phyloP scores from a whole-genome alignment of 768 basidiomycete genomes.

The Suillus luteus region DNA sequence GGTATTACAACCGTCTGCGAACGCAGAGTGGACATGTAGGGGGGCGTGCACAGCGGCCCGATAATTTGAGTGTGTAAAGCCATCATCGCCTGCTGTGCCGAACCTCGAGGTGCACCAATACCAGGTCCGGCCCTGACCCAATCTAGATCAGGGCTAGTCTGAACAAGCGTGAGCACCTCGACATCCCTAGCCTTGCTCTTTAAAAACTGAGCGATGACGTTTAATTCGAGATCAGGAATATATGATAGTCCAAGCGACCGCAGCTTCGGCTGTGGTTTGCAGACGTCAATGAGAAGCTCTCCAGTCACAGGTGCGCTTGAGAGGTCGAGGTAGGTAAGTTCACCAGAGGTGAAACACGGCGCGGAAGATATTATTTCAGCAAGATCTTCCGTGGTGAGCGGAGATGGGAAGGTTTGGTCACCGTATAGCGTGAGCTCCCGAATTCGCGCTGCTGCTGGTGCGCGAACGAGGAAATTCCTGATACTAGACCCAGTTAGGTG shows the following conservation, averaged over 20 bases:
- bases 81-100: conserved; percentile 69
- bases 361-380: conserved; percentile 65
- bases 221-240: conserved; percentile 70
- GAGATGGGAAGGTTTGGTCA: conserved; percentile 79
- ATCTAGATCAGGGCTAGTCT: conserved; percentile 76
- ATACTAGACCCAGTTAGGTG: conserved; percentile 81
- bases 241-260: conserved; percentile 91
- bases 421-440: conserved; percentile 88
- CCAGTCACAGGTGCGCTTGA: conserved; percentile 78
- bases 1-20: conserved; percentile 32
- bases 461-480: conserved; percentile 67
- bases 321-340: conserved; percentile 85
- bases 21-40: conserved; percentile 63
- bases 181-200: conserved; percentile 67
- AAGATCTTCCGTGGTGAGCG: conserved; percentile 69
- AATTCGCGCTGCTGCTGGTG: conserved; percentile 61
- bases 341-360: conserved; percentile 76
- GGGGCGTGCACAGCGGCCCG: conserved; percentile 76
- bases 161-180: conserved; percentile 82
- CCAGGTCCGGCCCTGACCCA: conserved; percentile 43
- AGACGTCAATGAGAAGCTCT: conserved; percentile 48
- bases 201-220: conserved; percentile 69
- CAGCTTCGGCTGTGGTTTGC: conserved; percentile 68
- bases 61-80: conserved; percentile 78
- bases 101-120: conserved; percentile 34